A percentile compares a stretch with the other conserved stretches of the same genome.
Evolutionary conservation across 2,329 filamentous ascomycete genomes (phyloP).

Genomic region (Penicillium italicum): DNA sequence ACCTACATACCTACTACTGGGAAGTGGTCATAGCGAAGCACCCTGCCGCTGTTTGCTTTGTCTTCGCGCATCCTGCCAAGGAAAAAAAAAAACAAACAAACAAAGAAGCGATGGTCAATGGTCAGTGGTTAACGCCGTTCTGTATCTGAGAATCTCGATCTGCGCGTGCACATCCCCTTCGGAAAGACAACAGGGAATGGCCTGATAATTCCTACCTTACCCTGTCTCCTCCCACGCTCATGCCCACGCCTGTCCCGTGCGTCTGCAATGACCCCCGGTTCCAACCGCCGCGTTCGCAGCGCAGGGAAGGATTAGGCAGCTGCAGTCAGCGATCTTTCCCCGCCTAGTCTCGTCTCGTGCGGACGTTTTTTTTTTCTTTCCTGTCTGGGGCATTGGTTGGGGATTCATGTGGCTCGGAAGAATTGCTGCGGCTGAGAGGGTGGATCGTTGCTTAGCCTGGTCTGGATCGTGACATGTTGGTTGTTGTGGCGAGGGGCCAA

Average conservation of each 20-base stretch:
- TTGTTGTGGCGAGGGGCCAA: constrained; percentile 14
- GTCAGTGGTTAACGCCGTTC: not conserved
- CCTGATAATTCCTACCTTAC: not conserved
- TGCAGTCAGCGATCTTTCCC: constrained; percentile 1
- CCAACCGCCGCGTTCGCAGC: constrained; percentile 2
- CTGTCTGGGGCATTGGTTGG: not conserved
- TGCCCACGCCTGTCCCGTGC: constrained; percentile 7
- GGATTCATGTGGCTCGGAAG: constrained; percentile 10
- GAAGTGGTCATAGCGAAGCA: constrained; percentile 5
- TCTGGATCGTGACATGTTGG: constrained; percentile 16
- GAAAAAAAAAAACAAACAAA: not conserved
- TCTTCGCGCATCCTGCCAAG: not conserved
- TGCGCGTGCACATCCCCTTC: not conserved
- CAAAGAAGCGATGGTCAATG: constrained; percentile 3
- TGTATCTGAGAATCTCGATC: not conserved
- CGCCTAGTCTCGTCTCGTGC: not conserved
- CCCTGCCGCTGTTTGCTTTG: not conserved
- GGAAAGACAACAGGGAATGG: not conserved
- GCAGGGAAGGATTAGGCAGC: not conserved
- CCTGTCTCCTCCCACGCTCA: not conserved
- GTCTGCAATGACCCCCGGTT: constrained; percentile 1
- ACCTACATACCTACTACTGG: not conserved
- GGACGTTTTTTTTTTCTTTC: not conserved
- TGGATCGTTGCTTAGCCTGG: constrained; percentile 12
- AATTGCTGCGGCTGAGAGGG: constrained; percentile 13